phyloP scores from a whole-genome alignment of 805 yeast species.

The Cyberlindnera mrakii region DNA sequence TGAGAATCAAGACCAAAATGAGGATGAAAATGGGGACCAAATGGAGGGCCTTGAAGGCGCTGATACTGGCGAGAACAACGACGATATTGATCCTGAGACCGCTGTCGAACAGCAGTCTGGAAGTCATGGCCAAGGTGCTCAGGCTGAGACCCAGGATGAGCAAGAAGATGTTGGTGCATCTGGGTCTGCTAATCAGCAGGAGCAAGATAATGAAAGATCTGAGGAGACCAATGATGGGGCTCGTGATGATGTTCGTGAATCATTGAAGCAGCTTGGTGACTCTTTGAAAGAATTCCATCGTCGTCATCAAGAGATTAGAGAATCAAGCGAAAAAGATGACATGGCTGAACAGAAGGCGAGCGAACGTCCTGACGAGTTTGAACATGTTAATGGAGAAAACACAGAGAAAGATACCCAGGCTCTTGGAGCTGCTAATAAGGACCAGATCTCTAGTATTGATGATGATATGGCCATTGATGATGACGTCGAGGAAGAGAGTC shows the following conservation, averaged over 20 bases:
- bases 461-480: slow-evolving; percentile 82
- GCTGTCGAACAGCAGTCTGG: slow-evolving; percentile 57
- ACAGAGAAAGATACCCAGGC: slow-evolving; percentile 85
- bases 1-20: slow-evolving; percentile 36
- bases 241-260: slow-evolving; percentile 64
- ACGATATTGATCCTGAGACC: slow-evolving; percentile 48
- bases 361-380: slow-evolving; percentile 79
- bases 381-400: slow-evolving; percentile 75
- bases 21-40: slow-evolving; percentile 34
- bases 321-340: slow-evolving; percentile 48
- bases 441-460: slow-evolving; percentile 69
- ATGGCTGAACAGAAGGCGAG: slow-evolving; percentile 46
- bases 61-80: slow-evolving; percentile 33
- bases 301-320: slow-evolving; percentile 81
- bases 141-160: slow-evolving; percentile 47
- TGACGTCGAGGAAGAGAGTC: slow-evolving; percentile 36
- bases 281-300: slow-evolving; percentile 87
- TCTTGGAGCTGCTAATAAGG: slow-evolving; percentile 80
- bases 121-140: slow-evolving; percentile 57
- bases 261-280: slow-evolving; percentile 86
- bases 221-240: slow-evolving; percentile 43
- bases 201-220: slow-evolving; percentile 36
- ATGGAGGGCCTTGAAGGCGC: slow-evolving; percentile 54
- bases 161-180: slow-evolving; percentile 64
- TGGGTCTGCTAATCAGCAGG: slow-evolving; percentile 46